Base-by-base conservation (phyloP, 495 filamentous ascomycete genomes). In the Lasiosphaeria ovina region DNA sequence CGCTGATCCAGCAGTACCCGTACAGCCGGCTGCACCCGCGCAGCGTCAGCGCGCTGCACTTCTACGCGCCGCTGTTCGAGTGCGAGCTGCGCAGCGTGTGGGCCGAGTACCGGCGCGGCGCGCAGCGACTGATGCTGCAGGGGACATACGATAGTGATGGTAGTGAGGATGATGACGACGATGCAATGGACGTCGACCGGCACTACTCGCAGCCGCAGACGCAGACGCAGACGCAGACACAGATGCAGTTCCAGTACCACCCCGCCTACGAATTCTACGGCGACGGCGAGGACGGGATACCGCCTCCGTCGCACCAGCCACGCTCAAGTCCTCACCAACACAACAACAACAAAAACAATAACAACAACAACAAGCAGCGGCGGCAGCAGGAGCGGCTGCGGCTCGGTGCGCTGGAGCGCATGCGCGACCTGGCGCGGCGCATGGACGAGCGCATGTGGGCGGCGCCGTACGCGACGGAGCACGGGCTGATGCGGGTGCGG, bases 371-470 rank as follows among this genome's bases (percentile, higher is more conserved):
- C 33, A 53, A 16, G 12, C 33, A 3, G 34, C 51, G 34, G 11
- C 53, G 53, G 14, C 14, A 42, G 4, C 24, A 69, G 50, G 64
- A 75, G 1, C 55, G 59, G 3, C n/a, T 78, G 2, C 64, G 74
- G 12, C 6, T 52, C 0, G 63, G 51, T 32, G 67, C 75, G 9
- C 63, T 72, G 42, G 61, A 9, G 2, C 66, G 59, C 12, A 72
- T 76, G 55, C 55, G 49, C 50, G 79, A 82, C 34, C 80, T 95
- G 57, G 81, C 83, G 36, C 68, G 74, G 0, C 78, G 84, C 7
- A 84, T 95, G 74, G 87, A 90, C 66, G 74, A 81, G 35, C 62
- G 88, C 7, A 76, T 92, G 65, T 76, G 78, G 38, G 84, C 83
- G 32, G 78, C 81, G 35, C 89, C 90, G 1, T 92, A 85, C 66